Percentiles rank a stretch among this genome's conserved stretches.
These are phyloP conservation scores for Kodamaea fukazawae DNA, from an alignment of 805 yeast species.

Conservation along the genomic window DNA sequence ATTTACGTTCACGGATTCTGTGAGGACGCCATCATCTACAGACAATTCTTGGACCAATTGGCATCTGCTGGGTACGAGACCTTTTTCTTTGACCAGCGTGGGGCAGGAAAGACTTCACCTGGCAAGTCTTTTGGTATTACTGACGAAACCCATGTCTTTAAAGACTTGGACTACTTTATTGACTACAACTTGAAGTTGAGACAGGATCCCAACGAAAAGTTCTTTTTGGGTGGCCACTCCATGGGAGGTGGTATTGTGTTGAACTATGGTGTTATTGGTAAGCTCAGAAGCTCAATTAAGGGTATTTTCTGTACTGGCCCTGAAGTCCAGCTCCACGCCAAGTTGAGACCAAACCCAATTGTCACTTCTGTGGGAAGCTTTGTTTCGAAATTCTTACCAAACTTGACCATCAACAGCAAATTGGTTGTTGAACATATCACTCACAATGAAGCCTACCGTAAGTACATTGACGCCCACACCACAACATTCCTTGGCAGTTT, in stretches of 20 bases:
- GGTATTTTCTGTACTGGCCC: slow-evolving; percentile 60
- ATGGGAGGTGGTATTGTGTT: slow-evolving; percentile 79
- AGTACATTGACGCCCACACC: slow-evolving; percentile 42
- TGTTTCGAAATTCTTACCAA: slow-evolving; percentile 42
- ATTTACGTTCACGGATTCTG: slow-evolving; percentile 71
- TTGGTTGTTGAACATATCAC: slow-evolving; percentile 56
- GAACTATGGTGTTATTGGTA: slow-evolving; percentile 61
- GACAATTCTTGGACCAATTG: slow-evolving; percentile 52
- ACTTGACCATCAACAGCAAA: slow-evolving; percentile 51
- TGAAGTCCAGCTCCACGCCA: slow-evolving; percentile 54
- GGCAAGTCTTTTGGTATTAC: slow-evolving; percentile 55
- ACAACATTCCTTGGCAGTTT: slow-evolving; percentile 48
- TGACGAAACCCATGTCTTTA: slow-evolving; percentile 52
- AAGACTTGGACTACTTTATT: slow-evolving; percentile 60
- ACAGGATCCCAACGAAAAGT: slow-evolving; percentile 29
- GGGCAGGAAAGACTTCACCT: slow-evolving; percentile 65
- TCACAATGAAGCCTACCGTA: slow-evolving; percentile 43
- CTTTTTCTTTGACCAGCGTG: slow-evolving; percentile 72
- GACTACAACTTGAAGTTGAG: slow-evolving; percentile 40
- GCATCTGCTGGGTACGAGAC: slow-evolving; percentile 57
- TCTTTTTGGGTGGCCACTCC: slow-evolving; percentile 65
- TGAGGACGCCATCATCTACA: slow-evolving; percentile 52
- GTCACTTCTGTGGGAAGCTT: slow-evolving; percentile 43
- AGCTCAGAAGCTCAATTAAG: slow-evolving; percentile 41
- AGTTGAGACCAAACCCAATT: slow-evolving; percentile 51